Percentiles rank a stretch among this genome's conserved stretches.
Conservation (phyloP, 1,284 basidiomycete genomes). For the Ustilago esculenta region DNA sequence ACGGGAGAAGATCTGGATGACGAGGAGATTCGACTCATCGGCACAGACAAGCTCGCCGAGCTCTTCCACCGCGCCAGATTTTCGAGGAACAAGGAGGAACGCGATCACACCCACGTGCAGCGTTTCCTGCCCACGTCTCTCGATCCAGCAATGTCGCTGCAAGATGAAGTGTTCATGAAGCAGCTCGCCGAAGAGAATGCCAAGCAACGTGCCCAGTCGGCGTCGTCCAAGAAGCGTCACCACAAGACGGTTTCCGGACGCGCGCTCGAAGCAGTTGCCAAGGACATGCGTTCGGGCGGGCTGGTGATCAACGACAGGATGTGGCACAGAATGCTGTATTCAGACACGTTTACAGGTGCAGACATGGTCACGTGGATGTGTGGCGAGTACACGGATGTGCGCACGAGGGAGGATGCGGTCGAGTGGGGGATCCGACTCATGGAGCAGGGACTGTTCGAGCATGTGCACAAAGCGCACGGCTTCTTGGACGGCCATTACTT, state of each 20-base stretch:
- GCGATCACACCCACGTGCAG: conserved; percentile 33
- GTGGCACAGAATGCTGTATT: conserved; percentile 63
- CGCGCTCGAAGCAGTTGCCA: conserved; percentile 42
- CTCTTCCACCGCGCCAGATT: conserved; percentile 72
- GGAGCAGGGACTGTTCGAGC: conserved; percentile 59
- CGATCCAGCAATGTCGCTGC: conserved; percentile 62
- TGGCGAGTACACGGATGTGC: conserved; percentile 57
- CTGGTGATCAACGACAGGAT: conserved; percentile 61
- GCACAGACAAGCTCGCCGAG: conserved; percentile 90
- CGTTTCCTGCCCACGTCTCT: conserved; percentile 64
- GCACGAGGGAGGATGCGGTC: conserved; percentile 60
- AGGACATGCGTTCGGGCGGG: conserved; percentile 58
- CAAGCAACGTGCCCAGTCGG: conserved; percentile 30
- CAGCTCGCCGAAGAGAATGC: conserved; percentile 54
- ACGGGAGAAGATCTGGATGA: conserved; percentile 71
- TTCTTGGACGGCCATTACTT: conserved; percentile 67
- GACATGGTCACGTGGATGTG: conserved; percentile 66
- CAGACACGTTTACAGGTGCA: conserved; percentile 61
- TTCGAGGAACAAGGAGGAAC: conserved; percentile 32
- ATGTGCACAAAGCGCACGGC: conserved; percentile 58
- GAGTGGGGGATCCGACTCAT: conserved; percentile 54
- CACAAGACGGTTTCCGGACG: conserved; percentile 32
- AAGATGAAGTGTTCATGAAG: conserved; percentile 61
- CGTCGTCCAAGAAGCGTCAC: conserved; percentile 35
- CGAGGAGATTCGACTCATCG: conserved; percentile 86